These are phyloP conservation scores for Lentithecium fluviatile DNA, from an alignment of 495 filamentous ascomycete genomes.

Conservation along the genomic window DNA sequence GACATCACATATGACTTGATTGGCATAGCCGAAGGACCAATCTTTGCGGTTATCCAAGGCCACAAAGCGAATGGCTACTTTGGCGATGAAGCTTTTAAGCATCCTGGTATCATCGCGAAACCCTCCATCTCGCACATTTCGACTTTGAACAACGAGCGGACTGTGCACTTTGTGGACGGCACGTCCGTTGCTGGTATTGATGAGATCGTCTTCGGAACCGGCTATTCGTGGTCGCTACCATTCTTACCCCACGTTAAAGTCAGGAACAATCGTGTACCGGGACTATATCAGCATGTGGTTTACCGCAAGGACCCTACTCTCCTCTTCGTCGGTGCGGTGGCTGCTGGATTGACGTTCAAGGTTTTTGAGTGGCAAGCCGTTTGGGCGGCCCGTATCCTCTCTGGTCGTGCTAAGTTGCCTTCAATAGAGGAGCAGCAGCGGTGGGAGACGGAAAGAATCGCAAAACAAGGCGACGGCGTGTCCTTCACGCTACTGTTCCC, in stretches of 20 bases:
- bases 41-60: background rate
- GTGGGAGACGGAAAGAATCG: constrained; percentile 45
- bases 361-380: constrained; percentile 64
- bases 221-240: constrained; percentile 14
- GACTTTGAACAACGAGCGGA: background rate
- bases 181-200: constrained; percentile 14
- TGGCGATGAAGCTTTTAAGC: background rate
- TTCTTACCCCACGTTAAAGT: constrained; percentile 9
- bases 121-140: constrained; percentile 4
- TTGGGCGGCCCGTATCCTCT: constrained; percentile 54
- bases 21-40: background rate
- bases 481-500: constrained; percentile 6
- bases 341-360: constrained; percentile 57
- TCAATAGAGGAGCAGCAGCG: constrained; percentile 43
- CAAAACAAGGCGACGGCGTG: constrained; percentile 32
- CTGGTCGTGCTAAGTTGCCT: constrained; percentile 45
- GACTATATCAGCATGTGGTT: constrained; percentile 18
- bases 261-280: constrained; percentile 5
- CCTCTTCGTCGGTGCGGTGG: constrained; percentile 26
- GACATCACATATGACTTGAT: constrained; percentile 8
- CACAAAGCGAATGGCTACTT: background rate
- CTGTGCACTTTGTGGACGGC: constrained; percentile 15
- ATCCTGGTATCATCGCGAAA: constrained; percentile 6
- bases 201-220: constrained; percentile 20
- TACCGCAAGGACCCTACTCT: constrained; percentile 15